Conservation (phyloP, 2,329 filamentous ascomycete genomes). For the Fusarium sp. region DNA sequence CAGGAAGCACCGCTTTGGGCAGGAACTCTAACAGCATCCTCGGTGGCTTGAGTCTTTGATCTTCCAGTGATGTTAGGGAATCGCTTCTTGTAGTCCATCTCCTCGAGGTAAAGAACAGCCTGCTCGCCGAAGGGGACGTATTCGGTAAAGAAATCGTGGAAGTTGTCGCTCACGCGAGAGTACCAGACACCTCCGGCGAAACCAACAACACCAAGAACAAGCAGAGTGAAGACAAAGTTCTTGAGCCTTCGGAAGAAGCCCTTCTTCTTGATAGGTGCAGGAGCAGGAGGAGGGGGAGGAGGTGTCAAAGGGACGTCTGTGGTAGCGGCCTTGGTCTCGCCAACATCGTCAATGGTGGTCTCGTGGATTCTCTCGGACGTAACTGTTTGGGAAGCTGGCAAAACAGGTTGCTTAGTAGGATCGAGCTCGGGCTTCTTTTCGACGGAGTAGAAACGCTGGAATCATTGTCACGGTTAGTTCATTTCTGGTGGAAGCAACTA, state of each 20-base stretch:
- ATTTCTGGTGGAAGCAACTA: constrained; percentile 1
- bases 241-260: constrained; percentile 76
- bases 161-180: constrained; percentile 93
- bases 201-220: constrained; percentile 78
- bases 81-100: constrained; percentile 88
- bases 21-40: constrained; percentile 82
- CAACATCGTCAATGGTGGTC: constrained; percentile 50
- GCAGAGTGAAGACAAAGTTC: constrained; percentile 78
- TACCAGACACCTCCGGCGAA: constrained; percentile 93
- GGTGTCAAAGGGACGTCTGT: constrained; percentile 49
- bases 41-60: constrained; percentile 62
- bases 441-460: constrained; percentile 66
- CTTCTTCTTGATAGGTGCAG: constrained; percentile 63
- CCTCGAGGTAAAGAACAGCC: constrained; percentile 93
- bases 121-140: constrained; percentile 96
- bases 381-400: constrained; percentile 64
- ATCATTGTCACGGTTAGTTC: constrained; percentile 45
- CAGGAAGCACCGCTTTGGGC: constrained; percentile 87
- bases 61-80: constrained; percentile 68
- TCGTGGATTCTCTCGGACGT: constrained; percentile 57
- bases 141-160: constrained; percentile 99
- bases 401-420: constrained; percentile 59
- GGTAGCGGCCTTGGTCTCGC: constrained; percentile 51
- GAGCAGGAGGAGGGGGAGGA: constrained; percentile 42
- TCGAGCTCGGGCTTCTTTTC: constrained; percentile 61